These are phyloP conservation scores for Quercus rubra DNA, from an alignment of 306 rosid species.

Conservation along the genomic window DNA sequence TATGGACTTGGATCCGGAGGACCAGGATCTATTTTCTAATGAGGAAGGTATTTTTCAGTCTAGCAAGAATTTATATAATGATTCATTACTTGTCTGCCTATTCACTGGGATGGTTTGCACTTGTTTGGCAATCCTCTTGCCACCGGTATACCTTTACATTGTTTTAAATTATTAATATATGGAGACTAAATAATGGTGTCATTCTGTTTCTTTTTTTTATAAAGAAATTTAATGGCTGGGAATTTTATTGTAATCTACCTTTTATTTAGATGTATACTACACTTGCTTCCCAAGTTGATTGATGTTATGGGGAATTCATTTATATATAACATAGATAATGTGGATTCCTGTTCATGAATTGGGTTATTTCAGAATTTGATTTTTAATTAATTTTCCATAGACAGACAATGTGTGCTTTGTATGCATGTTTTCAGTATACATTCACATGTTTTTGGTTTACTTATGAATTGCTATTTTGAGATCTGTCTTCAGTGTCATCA, in stretches of 20 bases:
- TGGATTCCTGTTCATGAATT: not conserved
- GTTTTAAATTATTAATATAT: not conserved
- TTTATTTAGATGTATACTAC: not conserved
- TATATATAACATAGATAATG: not conserved
- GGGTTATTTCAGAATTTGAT: not conserved
- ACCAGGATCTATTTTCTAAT: constrained; percentile 43
- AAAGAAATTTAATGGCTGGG: not conserved
- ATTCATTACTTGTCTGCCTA: constrained; percentile 2
- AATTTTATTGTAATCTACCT: not conserved
- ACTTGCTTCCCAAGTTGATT: not conserved
- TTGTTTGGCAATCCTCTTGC: constrained; percentile 1
- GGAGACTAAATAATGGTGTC: not conserved
- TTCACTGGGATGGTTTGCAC: not conserved
- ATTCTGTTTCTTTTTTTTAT: not conserved
- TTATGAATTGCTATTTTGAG: not conserved
- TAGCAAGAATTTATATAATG: not conserved
- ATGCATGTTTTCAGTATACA: not conserved
- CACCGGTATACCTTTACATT: not conserved
- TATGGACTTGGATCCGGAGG: constrained; percentile 93
- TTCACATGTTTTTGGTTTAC: not conserved
- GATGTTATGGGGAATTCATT: not conserved
- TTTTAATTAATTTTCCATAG: not conserved
- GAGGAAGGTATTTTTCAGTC: constrained; percentile 67
- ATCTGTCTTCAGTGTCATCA: not conserved
- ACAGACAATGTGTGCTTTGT: not conserved